Evolutionary conservation across 2,329 filamentous ascomycete species (phyloP).

Genomic region (Colletotrichum noveboracense): DNA sequence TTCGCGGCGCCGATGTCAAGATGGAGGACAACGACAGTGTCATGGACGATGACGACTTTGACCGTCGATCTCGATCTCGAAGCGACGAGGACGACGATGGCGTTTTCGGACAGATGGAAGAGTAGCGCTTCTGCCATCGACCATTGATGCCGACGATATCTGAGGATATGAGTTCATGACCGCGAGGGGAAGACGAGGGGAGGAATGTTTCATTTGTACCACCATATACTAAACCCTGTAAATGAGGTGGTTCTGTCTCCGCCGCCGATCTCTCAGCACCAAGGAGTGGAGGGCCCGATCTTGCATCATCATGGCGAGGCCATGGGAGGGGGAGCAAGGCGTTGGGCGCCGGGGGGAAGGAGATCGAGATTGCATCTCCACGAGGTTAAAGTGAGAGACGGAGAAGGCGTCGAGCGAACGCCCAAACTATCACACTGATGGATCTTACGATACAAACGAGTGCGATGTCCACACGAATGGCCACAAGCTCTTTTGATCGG

Average conservation of each 20-base stretch:
- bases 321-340: slow-evolving; percentile 4
- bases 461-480: slow-evolving; percentile 10
- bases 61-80: slow-evolving; percentile 64
- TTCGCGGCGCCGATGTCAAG: slow-evolving; percentile 64
- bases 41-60: slow-evolving; percentile 71
- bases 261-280: slow-evolving; percentile 69
- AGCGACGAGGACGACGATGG: slow-evolving; percentile 93
- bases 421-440: slow-evolving; percentile 38
- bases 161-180: slow-evolving; percentile 24
- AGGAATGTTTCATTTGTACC: slow-evolving; percentile 55
- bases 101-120: slow-evolving; percentile 96
- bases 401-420: slow-evolving; percentile 68
- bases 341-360: neutral
- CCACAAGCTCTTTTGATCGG: slow-evolving; percentile 14
- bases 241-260: slow-evolving; percentile 64
- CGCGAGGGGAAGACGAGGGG: slow-evolving; percentile 27
- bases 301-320: slow-evolving; percentile 21
- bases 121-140: slow-evolving; percentile 50
- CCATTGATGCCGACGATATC: slow-evolving; percentile 20
- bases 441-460: slow-evolving; percentile 23
- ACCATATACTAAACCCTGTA: slow-evolving; percentile 46
- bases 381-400: slow-evolving; percentile 76
- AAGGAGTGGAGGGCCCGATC: slow-evolving; percentile 64
- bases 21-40: slow-evolving; percentile 71
- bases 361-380: slow-evolving; percentile 53